phyloP scores from a whole-genome alignment of 192 early-diverging fungal genomes.

The Podila minutissima region DNA sequence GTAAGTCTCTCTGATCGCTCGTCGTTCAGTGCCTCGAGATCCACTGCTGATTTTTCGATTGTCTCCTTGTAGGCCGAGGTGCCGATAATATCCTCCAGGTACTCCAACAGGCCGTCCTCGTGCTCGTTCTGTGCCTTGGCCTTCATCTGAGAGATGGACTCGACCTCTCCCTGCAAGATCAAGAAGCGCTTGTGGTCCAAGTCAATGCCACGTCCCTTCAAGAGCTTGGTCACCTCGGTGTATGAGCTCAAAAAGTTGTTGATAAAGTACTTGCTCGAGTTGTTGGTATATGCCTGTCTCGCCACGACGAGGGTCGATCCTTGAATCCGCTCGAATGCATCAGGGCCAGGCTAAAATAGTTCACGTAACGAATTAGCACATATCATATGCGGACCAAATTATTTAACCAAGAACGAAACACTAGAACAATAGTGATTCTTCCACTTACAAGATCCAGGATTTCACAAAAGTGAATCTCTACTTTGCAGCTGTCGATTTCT shows the following conservation, averaged over 20 bases:
- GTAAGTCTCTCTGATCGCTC: conserved; percentile 82
- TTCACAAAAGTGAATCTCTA: conserved; percentile 95
- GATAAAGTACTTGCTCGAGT: conserved; percentile 81
- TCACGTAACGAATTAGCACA: not conserved
- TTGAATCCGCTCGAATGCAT: conserved; percentile 68
- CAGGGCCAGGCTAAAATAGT: conserved; percentile 62
- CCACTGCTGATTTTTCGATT: conserved; percentile 76
- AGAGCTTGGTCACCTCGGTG: conserved; percentile 83
- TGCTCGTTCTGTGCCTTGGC: conserved; percentile 90
- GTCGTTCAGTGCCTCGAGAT: conserved; percentile 82
- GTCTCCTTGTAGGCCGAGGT: conserved; percentile 87
- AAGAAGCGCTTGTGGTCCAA: conserved; percentile 98
- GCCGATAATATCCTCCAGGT: conserved; percentile 98
- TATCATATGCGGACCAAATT: not conserved
- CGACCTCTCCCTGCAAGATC: conserved; percentile 98
- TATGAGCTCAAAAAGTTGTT: conserved; percentile 75
- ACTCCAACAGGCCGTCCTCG: conserved; percentile 97
- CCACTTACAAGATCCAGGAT: conserved; percentile 79
- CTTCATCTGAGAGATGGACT: conserved; percentile 98
- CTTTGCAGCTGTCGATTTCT: conserved; percentile 79
- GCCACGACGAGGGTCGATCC: conserved; percentile 82
- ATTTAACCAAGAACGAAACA: not conserved
- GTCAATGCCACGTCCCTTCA: conserved; percentile 90
- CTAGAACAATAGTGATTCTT: not conserved
- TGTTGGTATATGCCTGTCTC: conserved; percentile 73